Evolutionary conservation across 2,329 filamentous ascomycete genomes (phyloP).

Genomic region (Colletotrichum sojae): DNA sequence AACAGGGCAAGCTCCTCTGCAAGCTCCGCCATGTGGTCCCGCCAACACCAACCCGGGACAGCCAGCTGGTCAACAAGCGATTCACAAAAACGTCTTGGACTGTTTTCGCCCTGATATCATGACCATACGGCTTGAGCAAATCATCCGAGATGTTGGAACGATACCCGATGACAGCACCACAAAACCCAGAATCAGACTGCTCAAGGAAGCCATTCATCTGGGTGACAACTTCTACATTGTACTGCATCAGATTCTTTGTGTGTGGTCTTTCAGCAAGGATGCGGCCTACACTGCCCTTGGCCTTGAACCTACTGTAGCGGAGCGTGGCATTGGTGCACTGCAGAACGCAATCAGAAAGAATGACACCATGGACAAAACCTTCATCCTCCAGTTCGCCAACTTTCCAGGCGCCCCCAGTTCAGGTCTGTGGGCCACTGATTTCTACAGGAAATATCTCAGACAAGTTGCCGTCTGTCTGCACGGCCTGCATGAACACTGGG

Average conservation of each 20-base stretch:
- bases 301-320: slow-evolving; percentile 41
- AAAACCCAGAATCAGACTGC: slow-evolving; percentile 63
- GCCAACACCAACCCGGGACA: not conserved
- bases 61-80: not conserved
- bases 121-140: slow-evolving; percentile 9
- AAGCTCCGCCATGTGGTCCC: too few relatives aligned
- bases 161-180: slow-evolving; percentile 26
- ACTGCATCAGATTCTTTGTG: slow-evolving; percentile 76
- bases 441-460: slow-evolving; percentile 43
- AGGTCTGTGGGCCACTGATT: slow-evolving; percentile 24
- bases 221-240: slow-evolving; percentile 75
- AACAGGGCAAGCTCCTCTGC: not conserved
- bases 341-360: slow-evolving; percentile 56
- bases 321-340: slow-evolving; percentile 53
- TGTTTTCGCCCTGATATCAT: slow-evolving; percentile 15
- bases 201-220: slow-evolving; percentile 68
- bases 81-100: not conserved
- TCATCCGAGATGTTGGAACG: slow-evolving; percentile 6
- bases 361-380: slow-evolving; percentile 45
- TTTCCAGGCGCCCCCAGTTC: slow-evolving; percentile 51
- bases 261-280: slow-evolving; percentile 60
- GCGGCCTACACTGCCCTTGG: slow-evolving; percentile 48
- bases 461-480: slow-evolving; percentile 61
- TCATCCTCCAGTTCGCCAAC: slow-evolving; percentile 52
- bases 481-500: slow-evolving; percentile 59